Conservation (phyloP, 129 eudicot genomes). For the Flaveria brownii region DNA sequence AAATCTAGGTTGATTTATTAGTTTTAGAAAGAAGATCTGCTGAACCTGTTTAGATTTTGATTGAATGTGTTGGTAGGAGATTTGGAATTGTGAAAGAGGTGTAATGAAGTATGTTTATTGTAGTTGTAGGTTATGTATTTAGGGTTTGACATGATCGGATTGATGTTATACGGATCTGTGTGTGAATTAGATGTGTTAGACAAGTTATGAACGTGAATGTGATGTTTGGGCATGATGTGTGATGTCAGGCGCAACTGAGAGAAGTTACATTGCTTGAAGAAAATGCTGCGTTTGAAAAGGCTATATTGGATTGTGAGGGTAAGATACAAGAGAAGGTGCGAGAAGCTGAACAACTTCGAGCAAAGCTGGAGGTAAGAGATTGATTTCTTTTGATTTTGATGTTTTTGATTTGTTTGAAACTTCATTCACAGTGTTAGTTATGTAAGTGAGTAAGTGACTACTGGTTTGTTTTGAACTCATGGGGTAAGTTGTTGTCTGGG, state of each 20-base stretch:
- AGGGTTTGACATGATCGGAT: constrained; percentile 10
- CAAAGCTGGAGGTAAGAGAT: constrained; percentile 60
- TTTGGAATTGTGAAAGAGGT: not conserved
- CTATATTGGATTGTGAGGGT: constrained; percentile 60
- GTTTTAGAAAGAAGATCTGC: not conserved
- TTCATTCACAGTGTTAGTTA: not conserved
- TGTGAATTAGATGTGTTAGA: constrained; percentile 5
- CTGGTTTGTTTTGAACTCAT: not conserved
- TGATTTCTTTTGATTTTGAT: not conserved
- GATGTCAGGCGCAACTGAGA: constrained; percentile 65
- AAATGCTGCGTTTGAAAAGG: constrained; percentile 72
- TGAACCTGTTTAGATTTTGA: not conserved
- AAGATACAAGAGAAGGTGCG: constrained; percentile 74
- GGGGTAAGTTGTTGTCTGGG: not conserved
- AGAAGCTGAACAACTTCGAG: constrained; percentile 61
- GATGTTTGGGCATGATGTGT: constrained; percentile 13
- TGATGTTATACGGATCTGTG: not conserved
- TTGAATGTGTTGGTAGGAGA: not conserved
- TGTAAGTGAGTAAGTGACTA: not conserved
- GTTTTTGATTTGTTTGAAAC: constrained; percentile 9
- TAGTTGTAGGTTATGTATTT: not conserved
- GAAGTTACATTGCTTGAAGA: constrained; percentile 70
- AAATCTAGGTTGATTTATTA: not conserved
- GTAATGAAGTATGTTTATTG: not conserved
- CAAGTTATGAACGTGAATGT: constrained; percentile 16